Base-by-base conservation (phyloP, 805 yeast genomes). In the Jamesozyma spencerorum region DNA sequence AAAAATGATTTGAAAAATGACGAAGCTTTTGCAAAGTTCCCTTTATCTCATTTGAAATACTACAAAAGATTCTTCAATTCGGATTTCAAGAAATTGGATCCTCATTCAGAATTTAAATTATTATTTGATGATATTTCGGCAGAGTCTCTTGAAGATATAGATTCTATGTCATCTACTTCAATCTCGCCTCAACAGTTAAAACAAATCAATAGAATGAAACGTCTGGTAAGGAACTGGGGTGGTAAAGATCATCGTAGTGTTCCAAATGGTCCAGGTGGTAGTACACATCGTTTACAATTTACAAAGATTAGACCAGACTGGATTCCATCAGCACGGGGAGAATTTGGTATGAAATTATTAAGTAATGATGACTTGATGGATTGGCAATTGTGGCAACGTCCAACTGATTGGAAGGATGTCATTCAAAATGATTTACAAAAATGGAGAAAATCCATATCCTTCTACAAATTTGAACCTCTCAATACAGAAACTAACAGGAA, bases 241-340 rank as follows among this genome's bases (percentile, higher is more conserved):
- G 94, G 94, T 0, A 73, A 75, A 46, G 94, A 85, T 52, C 75
- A 79, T 46, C 62, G 81, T 36, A 64, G 76, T 5, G 74, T 84
- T 2, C 95, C 95, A 0, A 90, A 90, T 20, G 63, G 63, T 1
- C 56, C 60, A 2, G 62, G 62, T 18, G 52, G 60, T 18, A 75
- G 85, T 1, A 61, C 76, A 0, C 70, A 86, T 46, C 81, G 82
- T 49, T 62, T 85, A 36, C 65, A 73, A 11, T 64, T 86, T 45
- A 78, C 94, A 0, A 79, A 79, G 51, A 76, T 85, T 34, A 73
- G 82, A 54, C 87, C 82, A 44, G 88, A 83, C 54, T 85, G 88
- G 85, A 54, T 83, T 6, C 94, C 94, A 1, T 75, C 85, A 0
- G 62, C 71, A 20, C 68, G 70, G 41, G 80, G 77, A 45, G 81